Conservation (phyloP, 129 eudicot genomes). For the Arctium lappa region DNA sequence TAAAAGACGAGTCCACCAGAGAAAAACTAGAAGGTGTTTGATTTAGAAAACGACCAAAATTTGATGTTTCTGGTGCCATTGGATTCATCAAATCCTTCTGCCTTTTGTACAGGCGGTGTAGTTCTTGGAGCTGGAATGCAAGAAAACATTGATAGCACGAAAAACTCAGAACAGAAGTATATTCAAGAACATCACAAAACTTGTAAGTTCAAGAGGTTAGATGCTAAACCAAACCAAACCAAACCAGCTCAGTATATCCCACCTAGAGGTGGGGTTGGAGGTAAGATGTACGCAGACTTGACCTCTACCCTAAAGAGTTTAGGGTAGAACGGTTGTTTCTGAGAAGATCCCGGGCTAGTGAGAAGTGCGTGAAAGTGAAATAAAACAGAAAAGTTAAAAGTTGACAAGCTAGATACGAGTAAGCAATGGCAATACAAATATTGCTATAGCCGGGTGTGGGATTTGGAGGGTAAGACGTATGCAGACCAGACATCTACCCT, state of each 20-base stretch:
- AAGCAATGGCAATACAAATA: too few species aligned
- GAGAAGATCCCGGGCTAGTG: background rate
- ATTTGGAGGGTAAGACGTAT: too few species aligned
- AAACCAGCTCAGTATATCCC: background rate
- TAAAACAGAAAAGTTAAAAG: background rate
- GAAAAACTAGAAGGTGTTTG: conserved; percentile 31
- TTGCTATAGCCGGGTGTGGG: too few species aligned
- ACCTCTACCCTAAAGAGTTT: too few species aligned
- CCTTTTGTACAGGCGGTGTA: conserved; percentile 70
- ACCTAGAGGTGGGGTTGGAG: too few species aligned
- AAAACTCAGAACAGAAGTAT: background rate
- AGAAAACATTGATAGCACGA: conserved; percentile 1
- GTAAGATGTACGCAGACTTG: too few species aligned
- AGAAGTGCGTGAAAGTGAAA: background rate
- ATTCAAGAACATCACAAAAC: background rate
- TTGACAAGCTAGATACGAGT: background rate
- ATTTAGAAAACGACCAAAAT: conserved; percentile 20
- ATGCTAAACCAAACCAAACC: background rate
- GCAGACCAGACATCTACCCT: too few species aligned
- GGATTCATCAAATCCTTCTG: conserved; percentile 69
- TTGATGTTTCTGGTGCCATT: conserved; percentile 24
- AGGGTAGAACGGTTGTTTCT: too few species aligned
- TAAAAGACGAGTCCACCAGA: conserved; percentile 22
- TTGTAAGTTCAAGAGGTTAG: background rate
- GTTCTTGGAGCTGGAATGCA: conserved; percentile 70